These are phyloP conservation scores for Ceratocystis albifundus DNA, from an alignment of 2,329 filamentous ascomycete genomes.

Conservation along the genomic window DNA sequence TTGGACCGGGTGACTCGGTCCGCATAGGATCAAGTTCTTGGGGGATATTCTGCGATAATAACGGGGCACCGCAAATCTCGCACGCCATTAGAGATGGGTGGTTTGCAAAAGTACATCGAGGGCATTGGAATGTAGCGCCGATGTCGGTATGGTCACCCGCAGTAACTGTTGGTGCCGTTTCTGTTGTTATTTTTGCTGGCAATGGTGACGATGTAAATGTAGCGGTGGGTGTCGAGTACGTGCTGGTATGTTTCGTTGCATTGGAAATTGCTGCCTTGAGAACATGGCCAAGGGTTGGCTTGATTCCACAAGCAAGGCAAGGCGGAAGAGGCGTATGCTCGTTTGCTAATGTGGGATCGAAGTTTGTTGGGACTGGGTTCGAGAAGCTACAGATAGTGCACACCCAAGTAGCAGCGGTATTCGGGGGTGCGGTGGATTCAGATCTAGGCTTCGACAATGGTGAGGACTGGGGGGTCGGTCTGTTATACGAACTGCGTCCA, in stretches of 20 bases:
- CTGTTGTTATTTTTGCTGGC: background rate
- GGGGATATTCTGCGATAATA: conserved; percentile 45
- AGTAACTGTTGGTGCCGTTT: background rate
- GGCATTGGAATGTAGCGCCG: conserved; percentile 48
- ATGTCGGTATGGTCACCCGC: conserved; percentile 1
- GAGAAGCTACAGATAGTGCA: conserved; percentile 94
- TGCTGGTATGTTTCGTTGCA: conserved; percentile 43
- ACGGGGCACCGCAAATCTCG: conserved; percentile 77
- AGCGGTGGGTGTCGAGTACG: background rate
- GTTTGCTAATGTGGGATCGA: conserved; percentile 72
- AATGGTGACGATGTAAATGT: too few relatives aligned
- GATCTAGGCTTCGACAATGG: background rate
- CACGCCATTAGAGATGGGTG: conserved; percentile 76
- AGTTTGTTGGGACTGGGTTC: conserved; percentile 85
- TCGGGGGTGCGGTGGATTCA: conserved; percentile 15
- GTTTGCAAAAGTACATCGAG: conserved; percentile 86
- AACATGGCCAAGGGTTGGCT: conserved; percentile 69
- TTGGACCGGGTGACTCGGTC: conserved; percentile 68
- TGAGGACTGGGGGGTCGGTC: background rate
- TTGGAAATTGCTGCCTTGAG: conserved; percentile 77
- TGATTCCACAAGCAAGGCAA: conserved; percentile 88
- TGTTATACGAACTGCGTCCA: background rate
- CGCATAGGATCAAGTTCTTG: conserved; percentile 34
- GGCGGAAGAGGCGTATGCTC: conserved; percentile 70
- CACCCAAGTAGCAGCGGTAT: conserved; percentile 71